Evolutionary conservation across 306 rosid genomes (phyloP).

Genomic region (Lupinus albus): DNA sequence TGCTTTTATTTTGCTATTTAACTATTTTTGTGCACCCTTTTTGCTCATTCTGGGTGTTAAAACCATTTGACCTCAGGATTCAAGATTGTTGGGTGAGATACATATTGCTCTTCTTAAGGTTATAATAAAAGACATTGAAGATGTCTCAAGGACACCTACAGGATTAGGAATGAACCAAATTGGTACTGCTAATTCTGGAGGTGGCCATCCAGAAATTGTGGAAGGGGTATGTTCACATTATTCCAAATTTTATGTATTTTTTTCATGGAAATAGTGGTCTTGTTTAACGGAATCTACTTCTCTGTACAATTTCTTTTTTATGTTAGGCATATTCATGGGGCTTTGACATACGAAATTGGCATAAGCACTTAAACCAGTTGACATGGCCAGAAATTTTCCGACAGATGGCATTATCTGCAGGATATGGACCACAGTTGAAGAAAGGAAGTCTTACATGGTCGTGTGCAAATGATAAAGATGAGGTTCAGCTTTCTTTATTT

Average conservation of each 20-base stretch:
- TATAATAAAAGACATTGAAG: constrained; percentile 92
- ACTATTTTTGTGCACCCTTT: constrained; percentile 23
- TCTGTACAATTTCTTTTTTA: constrained; percentile 29
- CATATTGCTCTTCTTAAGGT: constrained; percentile 84
- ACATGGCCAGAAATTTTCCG: constrained; percentile 98
- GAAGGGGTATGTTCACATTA: constrained; percentile 71
- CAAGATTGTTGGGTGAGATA: constrained; percentile 92
- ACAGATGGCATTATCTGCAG: constrained; percentile 87
- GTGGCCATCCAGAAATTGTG: constrained; percentile 95
- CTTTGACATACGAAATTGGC: constrained; percentile 94
- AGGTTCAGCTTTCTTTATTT: constrained; percentile 54
- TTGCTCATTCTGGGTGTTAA: constrained; percentile 31
- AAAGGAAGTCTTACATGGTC: constrained; percentile 67
- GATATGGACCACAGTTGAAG: constrained; percentile 90
- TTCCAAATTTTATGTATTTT: constrained; percentile 26
- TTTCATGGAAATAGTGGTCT: neutral
- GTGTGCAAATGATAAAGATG: constrained; percentile 63
- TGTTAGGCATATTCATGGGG: constrained; percentile 95
- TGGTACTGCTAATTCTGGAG: constrained; percentile 85
- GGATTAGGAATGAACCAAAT: constrained; percentile 83
- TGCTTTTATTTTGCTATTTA: constrained; percentile 33
- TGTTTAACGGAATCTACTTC: constrained; percentile 6
- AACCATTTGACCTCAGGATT: constrained; percentile 68
- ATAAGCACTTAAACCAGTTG: constrained; percentile 77
- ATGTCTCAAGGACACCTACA: constrained; percentile 92